Evolutionary conservation across 495 filamentous ascomycete species (phyloP).

Genomic region (Penicillium soppii): DNA sequence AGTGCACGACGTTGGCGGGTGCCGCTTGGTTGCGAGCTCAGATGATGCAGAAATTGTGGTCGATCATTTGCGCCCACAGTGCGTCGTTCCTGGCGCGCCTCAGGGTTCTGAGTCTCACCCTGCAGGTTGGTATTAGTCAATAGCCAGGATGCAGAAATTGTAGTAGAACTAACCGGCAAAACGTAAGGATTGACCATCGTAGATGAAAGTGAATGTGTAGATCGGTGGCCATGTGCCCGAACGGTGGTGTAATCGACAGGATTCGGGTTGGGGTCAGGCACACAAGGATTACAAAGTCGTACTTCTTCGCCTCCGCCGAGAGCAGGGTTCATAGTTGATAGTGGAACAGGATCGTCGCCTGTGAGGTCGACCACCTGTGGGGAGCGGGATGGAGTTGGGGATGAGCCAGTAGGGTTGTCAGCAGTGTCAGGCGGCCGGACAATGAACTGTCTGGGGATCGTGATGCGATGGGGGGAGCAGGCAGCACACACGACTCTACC

Average conservation of each 20-base stretch:
- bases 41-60: slow-evolving; percentile 6
- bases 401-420: slow-evolving; percentile 15
- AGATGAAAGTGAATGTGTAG: slow-evolving; percentile 24
- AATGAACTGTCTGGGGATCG: slow-evolving; percentile 88
- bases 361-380: slow-evolving; percentile 41
- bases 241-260: slow-evolving; percentile 44
- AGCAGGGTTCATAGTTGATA: slow-evolving; percentile 45
- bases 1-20: slow-evolving; percentile 17
- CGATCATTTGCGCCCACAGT: slow-evolving; percentile 14
- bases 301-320: slow-evolving; percentile 83
- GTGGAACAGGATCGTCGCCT: slow-evolving; percentile 28
- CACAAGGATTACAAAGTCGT: slow-evolving; percentile 90
- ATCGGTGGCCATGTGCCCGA: slow-evolving; percentile 24
- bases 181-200: slow-evolving; percentile 7
- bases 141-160: background rate
- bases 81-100: slow-evolving; percentile 17
- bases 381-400: slow-evolving; percentile 16
- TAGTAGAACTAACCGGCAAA: slow-evolving; percentile 12
- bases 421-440: slow-evolving; percentile 70
- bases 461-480: slow-evolving; percentile 94
- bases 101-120: background rate
- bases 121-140: background rate
- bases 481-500: slow-evolving; percentile 87
- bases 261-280: slow-evolving; percentile 83
- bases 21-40: slow-evolving; percentile 4